These are phyloP conservation scores for Xylaria flabelliformis DNA, from an alignment of 495 filamentous ascomycete species.

Conservation along the genomic window DNA sequence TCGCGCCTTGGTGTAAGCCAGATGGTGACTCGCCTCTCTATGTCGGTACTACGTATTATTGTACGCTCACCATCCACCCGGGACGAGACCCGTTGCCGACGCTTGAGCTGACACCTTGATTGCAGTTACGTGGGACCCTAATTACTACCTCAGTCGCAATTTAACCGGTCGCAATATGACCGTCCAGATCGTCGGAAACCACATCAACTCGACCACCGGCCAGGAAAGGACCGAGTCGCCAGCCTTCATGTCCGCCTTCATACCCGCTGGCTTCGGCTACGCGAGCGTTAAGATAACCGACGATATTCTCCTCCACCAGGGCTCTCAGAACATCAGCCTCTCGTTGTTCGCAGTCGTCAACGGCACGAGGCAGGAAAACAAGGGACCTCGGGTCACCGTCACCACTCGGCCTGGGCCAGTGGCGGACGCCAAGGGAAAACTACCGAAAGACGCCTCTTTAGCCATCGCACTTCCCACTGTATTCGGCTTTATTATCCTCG, in stretches of 20 bases:
- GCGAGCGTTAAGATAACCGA: constrained; percentile 45
- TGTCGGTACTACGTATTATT: constrained; percentile 46
- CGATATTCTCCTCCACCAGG: constrained; percentile 37
- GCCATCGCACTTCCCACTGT: constrained; percentile 51
- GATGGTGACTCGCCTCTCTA: constrained; percentile 39
- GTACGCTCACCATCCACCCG: constrained; percentile 33
- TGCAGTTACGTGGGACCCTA: constrained; percentile 54
- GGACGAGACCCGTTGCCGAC: neutral
- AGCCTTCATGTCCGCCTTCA: constrained; percentile 45
- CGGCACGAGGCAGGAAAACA: constrained; percentile 28
- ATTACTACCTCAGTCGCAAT: constrained; percentile 46
- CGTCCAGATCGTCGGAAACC: constrained; percentile 45
- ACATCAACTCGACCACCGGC: constrained; percentile 41
- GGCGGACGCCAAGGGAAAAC: constrained; percentile 29
- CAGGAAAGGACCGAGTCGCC: constrained; percentile 33
- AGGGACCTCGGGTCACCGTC: constrained; percentile 44
- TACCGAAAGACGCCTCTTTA: constrained; percentile 37
- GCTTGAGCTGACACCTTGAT: constrained; percentile 16
- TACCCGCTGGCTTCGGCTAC: constrained; percentile 48
- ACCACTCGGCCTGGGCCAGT: constrained; percentile 32
- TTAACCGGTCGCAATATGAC: constrained; percentile 43
- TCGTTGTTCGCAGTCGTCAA: constrained; percentile 36
- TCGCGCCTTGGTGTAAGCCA: constrained; percentile 51
- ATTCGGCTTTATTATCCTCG: constrained; percentile 43
- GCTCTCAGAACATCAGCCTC: constrained; percentile 50